phyloP scores from a whole-genome alignment of 208 protist genomes.

The Tritrichomonas foetus region DNA sequence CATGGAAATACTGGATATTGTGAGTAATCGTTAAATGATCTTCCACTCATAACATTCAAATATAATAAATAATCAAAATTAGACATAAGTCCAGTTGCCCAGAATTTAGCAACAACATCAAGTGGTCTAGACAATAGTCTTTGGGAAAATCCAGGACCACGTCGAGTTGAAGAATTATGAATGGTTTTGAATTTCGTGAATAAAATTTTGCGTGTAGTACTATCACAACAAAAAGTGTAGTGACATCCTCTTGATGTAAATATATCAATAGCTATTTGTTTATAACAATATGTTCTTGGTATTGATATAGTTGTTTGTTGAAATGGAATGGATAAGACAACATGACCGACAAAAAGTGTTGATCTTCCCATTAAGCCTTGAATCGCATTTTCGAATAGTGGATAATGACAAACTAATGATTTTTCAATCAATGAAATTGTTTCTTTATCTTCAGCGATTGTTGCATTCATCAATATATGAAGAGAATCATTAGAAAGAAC shows the following conservation, averaged over 20 bases:
- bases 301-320: not conserved
- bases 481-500: too few species aligned
- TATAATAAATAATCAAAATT: slow-evolving; percentile 27
- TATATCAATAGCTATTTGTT: not conserved
- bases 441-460: too few species aligned
- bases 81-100: not conserved
- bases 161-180: not conserved
- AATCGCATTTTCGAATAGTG: not conserved
- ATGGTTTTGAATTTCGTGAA: not conserved
- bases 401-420: not conserved
- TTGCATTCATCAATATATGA: too few species aligned
- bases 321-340: not conserved
- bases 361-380: not conserved
- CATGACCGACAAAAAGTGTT: not conserved
- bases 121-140: not conserved
- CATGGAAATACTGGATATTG: slow-evolving; percentile 38
- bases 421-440: too few species aligned
- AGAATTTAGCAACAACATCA: not conserved
- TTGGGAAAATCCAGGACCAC: not conserved
- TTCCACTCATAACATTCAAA: not conserved
- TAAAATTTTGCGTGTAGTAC: not conserved
- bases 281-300: not conserved
- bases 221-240: not conserved
- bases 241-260: not conserved
- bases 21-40: slow-evolving; percentile 17